phyloP scores from a whole-genome alignment of 2,329 filamentous ascomycete species.

The Exophiala aquamarina region DNA sequence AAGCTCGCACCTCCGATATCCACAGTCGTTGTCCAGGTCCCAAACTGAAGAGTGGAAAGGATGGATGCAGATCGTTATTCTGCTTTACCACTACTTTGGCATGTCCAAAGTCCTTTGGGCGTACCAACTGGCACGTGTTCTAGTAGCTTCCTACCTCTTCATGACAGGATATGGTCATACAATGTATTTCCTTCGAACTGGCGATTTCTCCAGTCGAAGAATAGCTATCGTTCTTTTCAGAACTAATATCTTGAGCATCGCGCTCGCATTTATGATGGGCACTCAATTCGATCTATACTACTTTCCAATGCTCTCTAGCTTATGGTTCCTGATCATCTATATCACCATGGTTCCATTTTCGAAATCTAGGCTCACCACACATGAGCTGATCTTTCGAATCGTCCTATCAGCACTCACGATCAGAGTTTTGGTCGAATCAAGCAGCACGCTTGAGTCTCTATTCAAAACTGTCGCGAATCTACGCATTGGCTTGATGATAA shows the following conservation, averaged over 20 bases:
- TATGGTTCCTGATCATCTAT: conserved; percentile 64
- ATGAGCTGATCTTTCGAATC: conserved; percentile 51
- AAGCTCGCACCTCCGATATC: background rate
- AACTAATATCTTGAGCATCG: conserved; percentile 56
- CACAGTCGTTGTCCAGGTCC: conserved; percentile 51
- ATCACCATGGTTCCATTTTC: conserved; percentile 48
- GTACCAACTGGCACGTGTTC: conserved; percentile 56
- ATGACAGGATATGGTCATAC: conserved; percentile 64
- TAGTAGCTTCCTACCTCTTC: conserved; percentile 61
- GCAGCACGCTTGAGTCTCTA: conserved; percentile 45
- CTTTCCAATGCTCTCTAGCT: conserved; percentile 59
- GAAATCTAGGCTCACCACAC: conserved; percentile 43
- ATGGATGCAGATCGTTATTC: conserved; percentile 59
- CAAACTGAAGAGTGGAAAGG: conserved; percentile 68
- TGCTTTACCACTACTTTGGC: conserved; percentile 61
- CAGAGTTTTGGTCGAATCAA: conserved; percentile 26
- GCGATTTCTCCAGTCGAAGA: conserved; percentile 57
- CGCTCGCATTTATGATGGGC: conserved; percentile 56
- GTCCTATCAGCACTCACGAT: conserved; percentile 44
- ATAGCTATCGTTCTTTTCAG: conserved; percentile 56
- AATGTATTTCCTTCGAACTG: conserved; percentile 56
- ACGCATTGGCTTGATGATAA: conserved; percentile 34
- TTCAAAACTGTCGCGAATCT: conserved; percentile 34
- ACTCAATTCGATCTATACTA: conserved; percentile 60
- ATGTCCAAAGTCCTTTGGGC: conserved; percentile 52